Evolutionary conservation across 495 filamentous ascomycete species (phyloP), one percentile per base, ranked within the genome.

Genomic region (Podospora fimiseda): DNA sequence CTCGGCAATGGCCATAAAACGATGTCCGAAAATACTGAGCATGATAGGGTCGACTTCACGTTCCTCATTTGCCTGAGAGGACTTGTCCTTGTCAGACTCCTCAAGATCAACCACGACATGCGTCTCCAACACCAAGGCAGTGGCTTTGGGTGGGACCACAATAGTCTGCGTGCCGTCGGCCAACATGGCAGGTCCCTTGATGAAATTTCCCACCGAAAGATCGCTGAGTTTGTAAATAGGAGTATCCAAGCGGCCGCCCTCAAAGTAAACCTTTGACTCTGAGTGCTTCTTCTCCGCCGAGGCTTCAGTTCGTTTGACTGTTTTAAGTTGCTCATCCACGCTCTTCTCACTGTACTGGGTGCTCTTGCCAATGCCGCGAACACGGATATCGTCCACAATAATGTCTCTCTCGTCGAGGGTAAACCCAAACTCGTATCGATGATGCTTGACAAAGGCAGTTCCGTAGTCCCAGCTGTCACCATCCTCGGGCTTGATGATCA

Each of bases 1-100:
- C 70, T 98, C 93, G 2, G 93, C 93, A 63, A 98, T 97, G 11
- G 92, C 90, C 93, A 98, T 98, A 73, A 98, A 98, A 1, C 93
- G 77, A 66, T 98, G 91, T 1, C 89, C 89, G 60, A 98, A 98
- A 53, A 98, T 94, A 64, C 84, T 94, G 5, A 98, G 80, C 70
- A 94, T 86, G 66, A 98, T 95, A 0, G 93, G 92, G 56, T 90
- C 85, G 1, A 86, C 85, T 52, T 75, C 70, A 67, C 79, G 63
- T 74, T 80, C 53, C 61, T 70, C 52, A 63, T 67, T 55, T 59
- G 72, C 57, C 68, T 71, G 52, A 3, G 40, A 43, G 2, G 47
- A 60, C 53, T 61, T 69, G 57, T 70, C 73, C 33, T 84, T 80
- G 41, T 80, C 73, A 22, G 68, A 62, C 44, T 82, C 79, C 22